Evolutionary conservation across 805 yeast genomes (phyloP).

Genomic region (Saturnispora silvae): DNA sequence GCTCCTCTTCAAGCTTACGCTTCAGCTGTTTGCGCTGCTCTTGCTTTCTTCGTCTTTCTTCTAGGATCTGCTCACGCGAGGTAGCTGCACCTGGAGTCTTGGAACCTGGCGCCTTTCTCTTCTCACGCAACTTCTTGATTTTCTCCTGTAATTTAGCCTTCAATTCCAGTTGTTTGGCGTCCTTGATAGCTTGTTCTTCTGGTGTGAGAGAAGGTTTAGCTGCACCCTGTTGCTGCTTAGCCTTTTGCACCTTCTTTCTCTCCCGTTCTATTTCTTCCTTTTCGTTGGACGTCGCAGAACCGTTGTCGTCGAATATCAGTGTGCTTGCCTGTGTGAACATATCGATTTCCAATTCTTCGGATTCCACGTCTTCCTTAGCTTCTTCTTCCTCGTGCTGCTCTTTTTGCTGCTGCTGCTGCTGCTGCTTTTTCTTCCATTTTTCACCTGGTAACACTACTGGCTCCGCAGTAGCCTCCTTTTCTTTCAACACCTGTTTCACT

Average conservation of each 20-base stretch:
- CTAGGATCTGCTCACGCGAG: slow-evolving; percentile 71
- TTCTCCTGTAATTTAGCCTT: slow-evolving; percentile 71
- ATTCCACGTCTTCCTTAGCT: slow-evolving; percentile 17
- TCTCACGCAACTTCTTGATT: slow-evolving; percentile 59
- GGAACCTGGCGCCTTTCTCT: slow-evolving; percentile 87
- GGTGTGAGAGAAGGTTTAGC: slow-evolving; percentile 26
- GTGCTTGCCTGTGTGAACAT: slow-evolving; percentile 1
- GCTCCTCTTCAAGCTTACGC: slow-evolving; percentile 15
- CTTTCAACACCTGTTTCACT: slow-evolving; percentile 52
- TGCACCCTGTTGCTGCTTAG: slow-evolving; percentile 1
- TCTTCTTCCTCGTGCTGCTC: slow-evolving; percentile 12
- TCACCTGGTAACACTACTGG: slow-evolving; percentile 31
- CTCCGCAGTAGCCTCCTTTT: slow-evolving; percentile 43
- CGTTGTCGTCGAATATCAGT: slow-evolving; percentile 8
- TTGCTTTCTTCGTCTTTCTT: slow-evolving; percentile 45
- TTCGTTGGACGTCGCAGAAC: slow-evolving; percentile 15
- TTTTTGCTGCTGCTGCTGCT: background rate
- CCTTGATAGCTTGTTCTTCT: slow-evolving; percentile 40
- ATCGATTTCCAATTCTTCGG: slow-evolving; percentile 5
- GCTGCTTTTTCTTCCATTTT: slow-evolving; percentile 9
- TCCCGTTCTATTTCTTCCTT: slow-evolving; percentile 22
- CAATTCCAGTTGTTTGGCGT: slow-evolving; percentile 52
- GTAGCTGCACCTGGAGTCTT: slow-evolving; percentile 71
- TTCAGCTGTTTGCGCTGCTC: slow-evolving; percentile 27
- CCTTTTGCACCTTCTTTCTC: slow-evolving; percentile 10